These are phyloP conservation scores for Fraxinus americana DNA, from an alignment of 257 asterid species.

Conservation along the genomic window DNA sequence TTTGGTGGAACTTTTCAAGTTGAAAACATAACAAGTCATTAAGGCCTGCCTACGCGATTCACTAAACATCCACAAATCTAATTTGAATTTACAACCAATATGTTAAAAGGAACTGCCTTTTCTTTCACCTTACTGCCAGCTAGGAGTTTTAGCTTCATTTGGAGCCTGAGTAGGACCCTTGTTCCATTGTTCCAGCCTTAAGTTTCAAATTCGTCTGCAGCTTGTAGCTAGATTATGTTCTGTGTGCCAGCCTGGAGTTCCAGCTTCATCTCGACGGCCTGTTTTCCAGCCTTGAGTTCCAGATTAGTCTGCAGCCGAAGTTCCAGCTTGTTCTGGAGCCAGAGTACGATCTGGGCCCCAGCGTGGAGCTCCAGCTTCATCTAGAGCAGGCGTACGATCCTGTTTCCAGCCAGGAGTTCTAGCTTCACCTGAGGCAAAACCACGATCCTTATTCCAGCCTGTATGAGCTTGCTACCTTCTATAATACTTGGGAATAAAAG, in stretches of 20 bases:
- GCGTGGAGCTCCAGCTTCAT: background rate
- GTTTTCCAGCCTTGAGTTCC: background rate
- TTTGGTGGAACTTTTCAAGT: too few relatives aligned
- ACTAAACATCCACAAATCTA: too few relatives aligned
- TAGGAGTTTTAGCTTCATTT: background rate
- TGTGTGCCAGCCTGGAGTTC: background rate
- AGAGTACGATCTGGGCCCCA: slow-evolving; percentile 24
- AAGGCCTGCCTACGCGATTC: too few relatives aligned
- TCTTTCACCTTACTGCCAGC: too few relatives aligned
- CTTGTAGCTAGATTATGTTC: background rate
- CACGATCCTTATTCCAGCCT: slow-evolving; percentile 50
- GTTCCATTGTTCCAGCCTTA: background rate
- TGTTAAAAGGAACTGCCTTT: background rate
- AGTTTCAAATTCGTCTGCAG: background rate
- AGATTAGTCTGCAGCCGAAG: background rate
- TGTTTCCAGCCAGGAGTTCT: background rate
- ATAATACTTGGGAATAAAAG: slow-evolving; percentile 66
- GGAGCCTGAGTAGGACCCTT: background rate
- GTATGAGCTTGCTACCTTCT: slow-evolving; percentile 57
- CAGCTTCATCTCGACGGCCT: background rate
- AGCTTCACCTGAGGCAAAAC: slow-evolving; percentile 7
- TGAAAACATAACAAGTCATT: too few relatives aligned
- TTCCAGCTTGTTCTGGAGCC: slow-evolving; percentile 21
- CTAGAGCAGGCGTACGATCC: slow-evolving; percentile 1
- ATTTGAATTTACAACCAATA: background rate